Evolutionary conservation across 2,329 filamentous ascomycete genomes (phyloP), one percentile per base, ranked within the genome.

Genomic region (Xylariaceae sp.): DNA sequence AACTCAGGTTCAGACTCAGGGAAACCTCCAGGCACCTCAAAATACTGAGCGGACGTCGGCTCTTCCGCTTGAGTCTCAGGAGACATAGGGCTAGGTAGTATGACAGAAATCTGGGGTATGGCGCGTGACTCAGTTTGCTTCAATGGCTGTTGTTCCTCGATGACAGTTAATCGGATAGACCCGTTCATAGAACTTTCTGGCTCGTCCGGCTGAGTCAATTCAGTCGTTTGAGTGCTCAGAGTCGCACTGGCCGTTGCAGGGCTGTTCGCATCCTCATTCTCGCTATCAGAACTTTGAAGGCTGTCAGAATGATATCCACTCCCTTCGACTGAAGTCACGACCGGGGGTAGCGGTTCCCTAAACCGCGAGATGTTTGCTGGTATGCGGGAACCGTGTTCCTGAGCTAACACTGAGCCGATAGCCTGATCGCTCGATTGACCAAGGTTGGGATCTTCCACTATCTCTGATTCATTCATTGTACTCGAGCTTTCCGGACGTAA

Each of bases 311-410:
- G 70, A 58, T 88, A 84, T 1, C 82, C 85, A 50, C 71, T 79
- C 10, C 81, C 83, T 63, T 91, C 86, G 16, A 87, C 79, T 1
- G 84, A 85, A 0, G 86, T 87, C 12, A 89, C 84, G 14, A 89
- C 79, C 1, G 86, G 86, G 5, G 88, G 84, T 33, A 90, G 67
- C 14, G 89, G 87, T 56, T 88, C 82, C 47, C 81, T 75, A 55
- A 77, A 77, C 59, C 76, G 77, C 7, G 79, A 80, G 12, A 76
- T 82, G 53, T 84, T 83, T 22, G 81, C 78, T 43, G 73, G 72
- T 52, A 80, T 78, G 55, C 76, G 80, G 3, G 74, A 69, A 5
- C 72, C 73, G 44, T 79, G 73, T 46, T 87, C 82, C 42, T 81
- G 76, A 6, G 73, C 65, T 13, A 88, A 59, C 5, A 86, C 68